Base-by-base conservation (phyloP, 2,329 filamentous ascomycete genomes). In the Penicillium sp. region DNA sequence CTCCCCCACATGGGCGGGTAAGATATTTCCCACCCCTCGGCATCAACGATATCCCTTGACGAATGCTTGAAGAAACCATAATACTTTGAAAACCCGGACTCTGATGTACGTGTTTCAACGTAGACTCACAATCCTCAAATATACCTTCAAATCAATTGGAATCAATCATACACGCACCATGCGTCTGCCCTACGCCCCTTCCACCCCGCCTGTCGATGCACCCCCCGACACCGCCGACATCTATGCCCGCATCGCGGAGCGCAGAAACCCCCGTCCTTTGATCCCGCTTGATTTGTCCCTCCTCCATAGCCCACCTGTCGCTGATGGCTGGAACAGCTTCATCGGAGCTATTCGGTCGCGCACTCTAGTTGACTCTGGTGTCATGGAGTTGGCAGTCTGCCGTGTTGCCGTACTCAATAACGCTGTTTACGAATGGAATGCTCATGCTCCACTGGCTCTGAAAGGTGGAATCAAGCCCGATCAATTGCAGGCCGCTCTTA, bases 381-480 rank as follows among this genome's bases (percentile, higher is more conserved):
- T 92, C 27, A 85, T 89, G 60, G 91, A 96, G 78, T 79, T 93
- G 17, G 88, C 89, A 57, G 91, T 96, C 63, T 90, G 86, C 65
- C 83, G 91, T 49, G 89, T 96, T 8, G 91, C 91, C 5, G 87
- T 89, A 7, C 83, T 91, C 63, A 96, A 93, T 72, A 73, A 81
- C 29, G 91, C 91, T 1, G 90, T 89, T 83, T 96, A 92, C 74
- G 91, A 96, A 73, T 96, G 90, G 91, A 84, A 79, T 38, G 85
- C 90, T 57, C 91, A 96, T 72, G 88, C 88, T 9, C 90, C 90
- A 8, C 79, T 93, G 8, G 81, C 75, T 1, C 53, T 78, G 55
- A 74, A 73, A 55, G 74, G 70, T 1, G 75, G 75, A 1, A 63
- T 77, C 8, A 56, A 64, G 25, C 63, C 68, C 1, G 68, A 62